phyloP scores from a whole-genome alignment of 768 basidiomycete genomes.

The Trametes gibbosa region DNA sequence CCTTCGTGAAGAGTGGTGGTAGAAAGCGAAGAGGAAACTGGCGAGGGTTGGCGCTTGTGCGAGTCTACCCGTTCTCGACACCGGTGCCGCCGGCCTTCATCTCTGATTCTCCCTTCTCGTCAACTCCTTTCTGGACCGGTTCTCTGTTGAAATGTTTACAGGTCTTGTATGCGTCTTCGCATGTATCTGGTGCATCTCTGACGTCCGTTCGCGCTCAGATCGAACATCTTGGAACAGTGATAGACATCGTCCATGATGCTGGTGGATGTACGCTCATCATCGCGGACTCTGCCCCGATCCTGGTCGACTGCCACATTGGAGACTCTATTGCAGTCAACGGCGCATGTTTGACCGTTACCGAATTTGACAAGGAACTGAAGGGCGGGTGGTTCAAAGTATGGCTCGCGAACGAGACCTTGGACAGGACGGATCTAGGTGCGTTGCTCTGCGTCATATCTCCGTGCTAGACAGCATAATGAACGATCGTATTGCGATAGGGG shows the following conservation, averaged over 20 bases:
- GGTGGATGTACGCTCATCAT: conserved; percentile 86
- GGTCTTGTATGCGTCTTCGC: conserved; percentile 56
- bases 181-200: conserved; percentile 8
- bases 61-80: neutral
- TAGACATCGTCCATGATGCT: conserved; percentile 56
- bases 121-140: neutral
- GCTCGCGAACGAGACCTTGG: conserved; percentile 93
- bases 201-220: conserved; percentile 49
- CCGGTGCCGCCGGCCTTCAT: neutral
- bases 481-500: conserved; percentile 46
- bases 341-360: conserved; percentile 87
- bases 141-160: conserved; percentile 58
- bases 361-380: conserved; percentile 59
- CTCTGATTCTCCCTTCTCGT: no score
- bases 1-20: neutral
- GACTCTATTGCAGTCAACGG: conserved; percentile 88
- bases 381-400: conserved; percentile 92
- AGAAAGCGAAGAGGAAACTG: neutral
- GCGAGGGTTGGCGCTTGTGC: neutral
- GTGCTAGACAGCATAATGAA: neutral
- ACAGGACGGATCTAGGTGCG: conserved; percentile 86
- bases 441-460: conserved; percentile 1
- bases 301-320: conserved; percentile 87
- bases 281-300: conserved; percentile 63
- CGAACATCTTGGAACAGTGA: conserved; percentile 82